These are phyloP conservation scores for Whalleya microplaca DNA, from an alignment of 2,329 filamentous ascomycete genomes.

Conservation along the genomic window DNA sequence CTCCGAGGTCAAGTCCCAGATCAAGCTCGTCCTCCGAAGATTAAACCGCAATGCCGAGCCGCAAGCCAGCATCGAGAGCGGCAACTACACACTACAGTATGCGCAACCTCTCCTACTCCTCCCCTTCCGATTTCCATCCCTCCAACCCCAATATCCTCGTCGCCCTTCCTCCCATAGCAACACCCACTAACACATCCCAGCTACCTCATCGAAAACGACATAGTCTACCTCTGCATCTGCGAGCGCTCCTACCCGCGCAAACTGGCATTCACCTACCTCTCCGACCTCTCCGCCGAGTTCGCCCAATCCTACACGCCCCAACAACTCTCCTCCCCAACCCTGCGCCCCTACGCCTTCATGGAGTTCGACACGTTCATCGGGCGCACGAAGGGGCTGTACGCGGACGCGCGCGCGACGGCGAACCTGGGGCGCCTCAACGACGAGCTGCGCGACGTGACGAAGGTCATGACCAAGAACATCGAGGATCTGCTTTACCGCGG, in stretches of 20 bases:
- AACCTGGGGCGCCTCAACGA: conserved; percentile 96
- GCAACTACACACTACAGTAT: conserved; percentile 83
- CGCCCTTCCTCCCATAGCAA: neutral
- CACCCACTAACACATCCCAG: conserved; percentile 44
- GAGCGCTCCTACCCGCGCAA: conserved; percentile 95
- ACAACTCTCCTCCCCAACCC: conserved; percentile 73
- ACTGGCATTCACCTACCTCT: conserved; percentile 96
- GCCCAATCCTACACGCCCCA: conserved; percentile 75
- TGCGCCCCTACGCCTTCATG: conserved; percentile 94
- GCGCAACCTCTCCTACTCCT: conserved; percentile 36
- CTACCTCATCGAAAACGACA: conserved; percentile 81
- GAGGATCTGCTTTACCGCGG: conserved; percentile 95
- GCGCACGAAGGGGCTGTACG: conserved; percentile 90
- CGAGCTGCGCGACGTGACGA: conserved; percentile 95
- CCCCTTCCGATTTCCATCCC: neutral
- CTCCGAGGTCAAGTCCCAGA: conserved; percentile 85
- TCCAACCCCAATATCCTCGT: neutral
- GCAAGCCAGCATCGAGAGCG: conserved; percentile 89
- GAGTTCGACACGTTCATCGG: conserved; percentile 98
- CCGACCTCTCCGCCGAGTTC: conserved; percentile 91
- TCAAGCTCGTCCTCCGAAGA: conserved; percentile 86
- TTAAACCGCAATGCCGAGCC: conserved; percentile 87
- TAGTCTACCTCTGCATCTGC: conserved; percentile 93
- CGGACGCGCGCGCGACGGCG: conserved; percentile 85
- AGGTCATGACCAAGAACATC: conserved; percentile 99